Evolutionary conservation across 1,284 basidiomycete species (phyloP), one percentile per base, ranked within the genome.

Genomic region (Boletus sp.): DNA sequence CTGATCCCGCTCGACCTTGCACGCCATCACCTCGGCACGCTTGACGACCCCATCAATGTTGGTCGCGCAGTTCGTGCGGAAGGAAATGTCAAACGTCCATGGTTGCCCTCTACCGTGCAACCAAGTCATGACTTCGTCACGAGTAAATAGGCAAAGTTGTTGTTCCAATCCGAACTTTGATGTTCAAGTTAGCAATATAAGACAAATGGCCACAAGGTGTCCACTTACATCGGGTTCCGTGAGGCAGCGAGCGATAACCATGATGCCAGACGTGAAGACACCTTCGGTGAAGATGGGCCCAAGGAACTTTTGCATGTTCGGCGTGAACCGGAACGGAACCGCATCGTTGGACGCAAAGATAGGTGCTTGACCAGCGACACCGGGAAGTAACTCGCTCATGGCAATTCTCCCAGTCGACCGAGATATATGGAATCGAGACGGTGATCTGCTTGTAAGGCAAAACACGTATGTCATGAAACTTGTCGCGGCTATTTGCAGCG

Each of bases 281-380:
- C 97, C 97, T 75, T 99, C 98, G 16, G 91, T 93, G 40, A 94
- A 90, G 54, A 94, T 85, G 2, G 93, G 90, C 0, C 93, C 95
- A 55, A 99, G 80, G 78, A 99, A 97, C 69, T 88, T 83, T 76
- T 99, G 98, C 80, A 99, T 88, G 75, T 98, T 98, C 4, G 96
- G 96, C 16, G 95, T 98, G 67, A 98, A 87, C 14, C 97, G 90
- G 91, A 99, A 99, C 0, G 97, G 97, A 16, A 98, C 95, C 3
- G 89, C 83, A 67, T 99, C 97, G 64, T 83, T 87, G 3, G 91
- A 90, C 33, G 84, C 83, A 71, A 95, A 91, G 44, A 92, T 77
- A 0, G 93, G 91, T 35, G 80, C 79, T 35, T 81, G 77, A 46
- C 76, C 68, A 51, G 79, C 74, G 58, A 86, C 77, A 13, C 95